These are phyloP conservation scores for Pistacia vera DNA, from an alignment of 345 rosid species.

Conservation along the genomic window DNA sequence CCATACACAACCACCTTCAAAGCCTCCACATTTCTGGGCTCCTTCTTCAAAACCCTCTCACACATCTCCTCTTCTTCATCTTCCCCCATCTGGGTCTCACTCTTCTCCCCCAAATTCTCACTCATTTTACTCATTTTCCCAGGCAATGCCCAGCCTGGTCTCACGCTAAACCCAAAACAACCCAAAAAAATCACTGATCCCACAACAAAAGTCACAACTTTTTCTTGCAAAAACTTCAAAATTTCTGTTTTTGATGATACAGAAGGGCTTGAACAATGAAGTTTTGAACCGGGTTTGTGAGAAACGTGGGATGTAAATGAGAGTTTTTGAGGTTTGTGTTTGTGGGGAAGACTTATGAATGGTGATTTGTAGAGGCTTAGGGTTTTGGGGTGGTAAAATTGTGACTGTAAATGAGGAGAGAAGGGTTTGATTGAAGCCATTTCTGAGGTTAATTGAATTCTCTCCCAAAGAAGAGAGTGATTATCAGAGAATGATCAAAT, in stretches of 20 bases:
- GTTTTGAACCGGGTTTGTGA: constrained; percentile 23
- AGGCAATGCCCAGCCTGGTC: constrained; percentile 51
- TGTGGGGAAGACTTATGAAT: constrained; percentile 12
- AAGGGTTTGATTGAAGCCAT: constrained; percentile 25
- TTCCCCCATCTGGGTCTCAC: constrained; percentile 37
- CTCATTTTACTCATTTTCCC: constrained; percentile 26
- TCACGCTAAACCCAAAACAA: constrained; percentile 38
- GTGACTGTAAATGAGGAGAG: background rate
- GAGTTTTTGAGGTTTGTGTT: constrained; percentile 17
- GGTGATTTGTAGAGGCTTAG: constrained; percentile 9
- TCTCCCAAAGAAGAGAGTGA: background rate
- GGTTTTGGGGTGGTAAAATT: constrained; percentile 18
- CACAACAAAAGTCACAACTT: constrained; percentile 47
- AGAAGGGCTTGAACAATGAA: constrained; percentile 21
- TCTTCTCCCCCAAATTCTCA: constrained; percentile 24
- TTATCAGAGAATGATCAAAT: background rate
- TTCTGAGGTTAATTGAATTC: background rate
- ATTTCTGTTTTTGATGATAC: constrained; percentile 30
- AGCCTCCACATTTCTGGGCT: constrained; percentile 68
- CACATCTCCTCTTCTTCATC: constrained; percentile 52
- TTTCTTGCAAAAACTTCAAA: constrained; percentile 32
- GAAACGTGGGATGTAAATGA: constrained; percentile 17
- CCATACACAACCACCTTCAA: constrained; percentile 66
- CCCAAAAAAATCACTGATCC: constrained; percentile 65
- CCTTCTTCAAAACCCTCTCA: constrained; percentile 68